Percentiles rank a stretch among this genome's conserved stretches.
Evolutionary conservation across 768 basidiomycete genomes (phyloP).

Genomic region (Leccinum disarticulatum): DNA sequence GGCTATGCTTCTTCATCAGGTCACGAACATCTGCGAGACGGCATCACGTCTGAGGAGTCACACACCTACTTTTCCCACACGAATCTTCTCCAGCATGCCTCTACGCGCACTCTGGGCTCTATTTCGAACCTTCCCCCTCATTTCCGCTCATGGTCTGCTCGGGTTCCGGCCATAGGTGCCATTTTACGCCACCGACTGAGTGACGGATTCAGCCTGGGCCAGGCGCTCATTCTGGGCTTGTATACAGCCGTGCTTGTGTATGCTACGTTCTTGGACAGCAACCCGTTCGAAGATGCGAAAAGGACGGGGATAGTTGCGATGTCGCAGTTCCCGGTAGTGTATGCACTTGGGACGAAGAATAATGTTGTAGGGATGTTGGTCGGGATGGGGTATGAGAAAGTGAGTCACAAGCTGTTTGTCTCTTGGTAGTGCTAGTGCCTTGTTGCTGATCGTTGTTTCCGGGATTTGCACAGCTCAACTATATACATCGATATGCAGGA

Average conservation of each 20-base stretch:
- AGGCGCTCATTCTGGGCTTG: slow-evolving; percentile 33
- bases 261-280: slow-evolving; percentile 34
- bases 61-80: slow-evolving; percentile 28
- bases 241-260: slow-evolving; percentile 40
- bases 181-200: slow-evolving; percentile 35
- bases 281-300: slow-evolving; percentile 35
- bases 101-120: slow-evolving; percentile 12
- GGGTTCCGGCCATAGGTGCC: slow-evolving; percentile 34
- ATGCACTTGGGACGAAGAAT: slow-evolving; percentile 50
- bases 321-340: slow-evolving; percentile 46
- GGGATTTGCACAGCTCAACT: slow-evolving; percentile 42
- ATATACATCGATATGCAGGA: slow-evolving; percentile 55
- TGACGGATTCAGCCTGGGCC: slow-evolving; percentile 39
- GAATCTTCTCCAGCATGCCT: slow-evolving; percentile 21
- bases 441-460: neutral
- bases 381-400: slow-evolving; percentile 50
- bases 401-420: slow-evolving; percentile 17
- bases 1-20: slow-evolving; percentile 20
- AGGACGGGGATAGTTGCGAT: slow-evolving; percentile 39
- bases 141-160: slow-evolving; percentile 38
- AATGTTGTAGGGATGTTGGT: slow-evolving; percentile 40
- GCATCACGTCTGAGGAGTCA: slow-evolving; percentile 26
- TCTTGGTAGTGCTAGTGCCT: neutral
- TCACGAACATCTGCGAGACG: slow-evolving; percentile 17
- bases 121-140: slow-evolving; percentile 31